Base-by-base conservation (phyloP, 805 yeast species). In the Metschnikowia rubicola region DNA sequence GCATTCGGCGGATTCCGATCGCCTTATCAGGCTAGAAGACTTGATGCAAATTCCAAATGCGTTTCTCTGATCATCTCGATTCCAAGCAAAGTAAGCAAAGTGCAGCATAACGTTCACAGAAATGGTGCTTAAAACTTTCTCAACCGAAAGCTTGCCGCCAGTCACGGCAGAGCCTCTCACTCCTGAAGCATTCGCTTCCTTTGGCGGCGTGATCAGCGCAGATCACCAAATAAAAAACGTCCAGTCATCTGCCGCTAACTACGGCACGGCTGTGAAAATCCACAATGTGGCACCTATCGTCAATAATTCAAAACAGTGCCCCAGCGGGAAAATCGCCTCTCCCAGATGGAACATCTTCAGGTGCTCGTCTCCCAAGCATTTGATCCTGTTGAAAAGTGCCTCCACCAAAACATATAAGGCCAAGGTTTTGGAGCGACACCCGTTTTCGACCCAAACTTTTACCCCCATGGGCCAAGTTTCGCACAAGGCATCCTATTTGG, bases 261-360 rank as follows among this genome's bases (percentile, higher is more conserved):
- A 91, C 60, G 97, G 97, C n/a, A 91, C 97, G 2, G 97, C 97
- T 1, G 71, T 78, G 5, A 91, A 91, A 58, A 64, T 88, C 39
- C 80, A 79, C 52, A 75, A 83, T 51, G 94, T 90, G 4, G 82
- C 94, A 1, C 84, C 88, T 2, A 72, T 86, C 3, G 66, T 65
- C 4, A 84, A 84, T 61, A 66, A 72, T 39, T 87, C 74, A 55
- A 47, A 51, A 3, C 29, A 65, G 4, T 74, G 82, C 9, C 75
- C 80, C 4, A 74, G 83, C 51, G 71, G 75, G 6, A 57, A 51
- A 26, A 57, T 68, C 9, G 77, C 87, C 0, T 72, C 78, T 0
- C 80, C 95, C 2, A 84, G 86, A 55, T 83, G 88, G 85, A 90
- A 91, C 64, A 74, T 90, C 30, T 92, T 89, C 65, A 71, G 96